phyloP scores from a whole-genome alignment of 2,329 filamentous ascomycete genomes.

The Talaromyces sp. region DNA sequence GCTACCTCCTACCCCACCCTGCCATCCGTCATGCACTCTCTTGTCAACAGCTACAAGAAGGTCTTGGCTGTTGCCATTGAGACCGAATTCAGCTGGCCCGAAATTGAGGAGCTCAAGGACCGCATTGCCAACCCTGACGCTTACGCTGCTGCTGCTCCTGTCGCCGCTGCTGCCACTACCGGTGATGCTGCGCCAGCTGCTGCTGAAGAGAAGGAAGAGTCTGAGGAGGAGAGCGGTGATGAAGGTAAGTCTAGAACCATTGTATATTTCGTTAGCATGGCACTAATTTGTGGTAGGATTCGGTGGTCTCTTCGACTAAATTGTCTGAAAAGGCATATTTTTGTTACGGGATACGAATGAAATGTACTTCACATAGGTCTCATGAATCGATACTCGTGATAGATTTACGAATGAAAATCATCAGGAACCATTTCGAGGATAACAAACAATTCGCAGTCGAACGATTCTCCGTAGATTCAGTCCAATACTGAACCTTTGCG shows the following conservation, averaged over 20 bases:
- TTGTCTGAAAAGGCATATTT: constrained; percentile 19
- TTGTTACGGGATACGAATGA: constrained; percentile 26
- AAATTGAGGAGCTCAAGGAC: constrained; percentile 98
- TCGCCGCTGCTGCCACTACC: constrained; percentile 53
- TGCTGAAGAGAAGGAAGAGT: constrained; percentile 54
- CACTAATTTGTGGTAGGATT: constrained; percentile 53
- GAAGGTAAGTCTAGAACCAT: constrained; percentile 38
- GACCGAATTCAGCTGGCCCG: constrained; percentile 90
- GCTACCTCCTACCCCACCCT: constrained; percentile 93
- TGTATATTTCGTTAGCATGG: neutral
- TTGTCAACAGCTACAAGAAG: constrained; percentile 99
- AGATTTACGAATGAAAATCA: constrained; percentile 27
- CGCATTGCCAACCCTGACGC: constrained; percentile 98
- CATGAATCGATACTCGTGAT: constrained; percentile 28
- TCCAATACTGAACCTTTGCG: neutral
- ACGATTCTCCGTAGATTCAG: neutral
- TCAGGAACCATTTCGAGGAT: neutral
- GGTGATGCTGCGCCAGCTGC: constrained; percentile 49
- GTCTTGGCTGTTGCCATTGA: constrained; percentile 75
- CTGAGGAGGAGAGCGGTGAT: constrained; percentile 61
- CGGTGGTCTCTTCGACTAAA: constrained; percentile 72
- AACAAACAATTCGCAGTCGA: neutral
- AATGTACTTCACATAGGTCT: constrained; percentile 35
- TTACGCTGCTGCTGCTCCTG: constrained; percentile 79
- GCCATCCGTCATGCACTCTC: constrained; percentile 90